Evolutionary conservation across 1,284 basidiomycete genomes (phyloP).

Genomic region (Apiotrichum veenhuisii): DNA sequence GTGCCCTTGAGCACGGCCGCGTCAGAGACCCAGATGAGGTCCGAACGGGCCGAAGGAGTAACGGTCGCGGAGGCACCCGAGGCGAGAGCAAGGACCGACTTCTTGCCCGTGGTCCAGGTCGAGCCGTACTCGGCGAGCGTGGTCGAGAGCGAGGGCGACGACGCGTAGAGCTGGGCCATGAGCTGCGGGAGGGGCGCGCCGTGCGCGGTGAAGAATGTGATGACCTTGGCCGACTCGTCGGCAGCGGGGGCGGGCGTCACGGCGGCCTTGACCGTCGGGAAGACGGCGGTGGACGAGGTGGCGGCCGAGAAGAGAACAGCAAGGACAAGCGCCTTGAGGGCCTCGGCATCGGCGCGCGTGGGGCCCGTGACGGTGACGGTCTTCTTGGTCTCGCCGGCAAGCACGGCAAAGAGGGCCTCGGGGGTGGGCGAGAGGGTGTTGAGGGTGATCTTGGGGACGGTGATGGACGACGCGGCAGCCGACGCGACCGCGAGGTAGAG

Average conservation of each 20-base stretch:
- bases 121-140: constrained; percentile 45
- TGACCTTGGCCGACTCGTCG: constrained; percentile 40
- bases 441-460: constrained; percentile 33
- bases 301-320: constrained; percentile 54
- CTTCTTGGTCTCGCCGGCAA: constrained; percentile 30
- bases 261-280: constrained; percentile 43
- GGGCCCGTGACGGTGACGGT: constrained; percentile 38
- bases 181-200: constrained; percentile 45
- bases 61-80: constrained; percentile 19
- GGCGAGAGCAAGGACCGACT: constrained; percentile 46
- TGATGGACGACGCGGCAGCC: constrained; percentile 28
- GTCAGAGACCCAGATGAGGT: constrained; percentile 50
- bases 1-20: constrained; percentile 46
- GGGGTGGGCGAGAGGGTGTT: constrained; percentile 39
- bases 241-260: constrained; percentile 27
- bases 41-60: constrained; percentile 26
- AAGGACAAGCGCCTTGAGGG: constrained; percentile 44
- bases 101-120: constrained; percentile 43
- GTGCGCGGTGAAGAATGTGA: constrained; percentile 50
- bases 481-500: constrained; percentile 40
- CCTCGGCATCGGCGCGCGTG: constrained; percentile 38
- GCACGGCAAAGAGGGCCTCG: constrained; percentile 31
- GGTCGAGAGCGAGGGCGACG: constrained; percentile 44
- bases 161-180: constrained; percentile 48
- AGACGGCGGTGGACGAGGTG: constrained; percentile 34